Conservation (phyloP, 208 protist species). For the Blastocrithidia nonstop region DNA sequence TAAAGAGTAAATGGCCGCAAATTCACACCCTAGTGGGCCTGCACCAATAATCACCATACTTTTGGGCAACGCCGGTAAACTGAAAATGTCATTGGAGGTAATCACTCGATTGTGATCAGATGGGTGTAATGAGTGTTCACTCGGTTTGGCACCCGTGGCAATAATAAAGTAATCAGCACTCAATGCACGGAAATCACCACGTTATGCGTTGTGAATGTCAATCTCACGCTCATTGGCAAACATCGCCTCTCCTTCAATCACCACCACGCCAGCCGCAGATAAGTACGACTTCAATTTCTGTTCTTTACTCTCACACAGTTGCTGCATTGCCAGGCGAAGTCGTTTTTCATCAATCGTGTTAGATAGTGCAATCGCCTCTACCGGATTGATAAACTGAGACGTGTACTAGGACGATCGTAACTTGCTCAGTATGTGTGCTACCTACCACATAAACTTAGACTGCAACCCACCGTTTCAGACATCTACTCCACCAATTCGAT, state of each 20-base stretch:
- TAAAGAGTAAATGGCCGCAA: conserved; percentile 44
- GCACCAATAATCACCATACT: conserved; percentile 65
- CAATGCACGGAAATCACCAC: too few relatives aligned
- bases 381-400: too few relatives aligned
- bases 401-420: too few relatives aligned
- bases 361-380: too few relatives aligned
- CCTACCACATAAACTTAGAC: conserved; percentile 77
- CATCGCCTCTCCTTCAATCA: too few relatives aligned
- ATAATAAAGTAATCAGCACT: conserved; percentile 64
- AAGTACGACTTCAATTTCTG: too few relatives aligned
- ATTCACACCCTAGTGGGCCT: conserved; percentile 66
- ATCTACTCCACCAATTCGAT: conserved; percentile 41
- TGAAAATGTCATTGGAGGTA: conserved; percentile 62
- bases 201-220: too few relatives aligned
- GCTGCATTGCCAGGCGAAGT: too few relatives aligned
- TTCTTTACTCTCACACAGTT: too few relatives aligned
- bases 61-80: conserved; percentile 30
- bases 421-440: conserved; percentile 28
- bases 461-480: conserved; percentile 69
- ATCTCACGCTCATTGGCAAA: too few relatives aligned
- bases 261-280: too few relatives aligned
- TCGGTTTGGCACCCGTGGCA: conserved; percentile 47
- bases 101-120: conserved; percentile 36
- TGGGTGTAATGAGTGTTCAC: conserved; percentile 31
- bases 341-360: too few relatives aligned